Evolutionary conservation across 352 stramenopile genomes (phyloP), one percentile per base, ranked within the genome.

Genomic region (Thalassiosira exigua): DNA sequence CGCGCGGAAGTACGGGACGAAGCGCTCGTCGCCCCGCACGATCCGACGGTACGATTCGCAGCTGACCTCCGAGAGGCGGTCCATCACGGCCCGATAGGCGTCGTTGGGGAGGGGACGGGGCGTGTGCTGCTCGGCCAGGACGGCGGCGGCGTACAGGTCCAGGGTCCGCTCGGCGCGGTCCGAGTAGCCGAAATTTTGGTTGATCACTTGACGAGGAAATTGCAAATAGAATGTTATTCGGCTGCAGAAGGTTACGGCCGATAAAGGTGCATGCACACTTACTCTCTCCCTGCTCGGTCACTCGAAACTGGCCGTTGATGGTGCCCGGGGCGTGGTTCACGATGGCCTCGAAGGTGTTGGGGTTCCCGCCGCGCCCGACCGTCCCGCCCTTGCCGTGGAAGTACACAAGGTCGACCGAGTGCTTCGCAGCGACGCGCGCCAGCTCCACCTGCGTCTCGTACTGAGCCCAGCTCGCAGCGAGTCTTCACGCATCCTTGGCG

Each of bases 341-440:
- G 46, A 96, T 91, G 52, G 91, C 93, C 53, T 89, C 58, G 83
- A 95, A 96, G 2, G 92, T 89, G 27, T 89, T 84, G n/a, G 93
- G 93, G 59, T 95, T 95, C 26, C 92, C 93, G 64, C 93, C 93
- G 51, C 92, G 71, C 52, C 90, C 91, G 44, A 96, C 92, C 4
- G 92, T 96, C 44, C 85, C 62, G 32, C 91, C 93, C 78, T 95
- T 96, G 52, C 93, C 93, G 71, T 96, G 93, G 80, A 96, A 96
- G 71, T 96, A 96, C 9, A 88, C 95, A 4, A 96, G 59, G 57
- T 96, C 85, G 32, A 96, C 86, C n/a, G 70, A 72, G 32, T 78
- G 44, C 21, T 91, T 85, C 22, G 70, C 76, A 11, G 84, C 85
- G 0, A 91, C 58, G 27, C 81, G 64, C 3, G 64, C 75, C 53